Evolutionary conservation across 1,284 basidiomycete genomes (phyloP).

Genomic region (Veloboletus limbatus): DNA sequence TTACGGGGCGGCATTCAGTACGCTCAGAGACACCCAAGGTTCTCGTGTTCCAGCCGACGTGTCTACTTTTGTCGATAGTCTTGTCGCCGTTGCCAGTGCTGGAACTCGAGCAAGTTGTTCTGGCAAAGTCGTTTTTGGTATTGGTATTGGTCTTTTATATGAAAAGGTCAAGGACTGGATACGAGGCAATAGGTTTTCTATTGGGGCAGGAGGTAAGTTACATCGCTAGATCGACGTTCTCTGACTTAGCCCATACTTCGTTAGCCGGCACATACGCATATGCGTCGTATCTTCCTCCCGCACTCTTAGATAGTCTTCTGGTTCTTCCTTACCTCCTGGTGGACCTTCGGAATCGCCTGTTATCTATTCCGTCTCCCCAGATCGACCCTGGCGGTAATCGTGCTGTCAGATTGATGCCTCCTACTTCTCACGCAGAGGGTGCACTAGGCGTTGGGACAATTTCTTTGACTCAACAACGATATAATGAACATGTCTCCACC

Average conservation of each 20-base stretch:
- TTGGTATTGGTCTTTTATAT: conserved; percentile 43
- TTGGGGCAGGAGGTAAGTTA: conserved; percentile 71
- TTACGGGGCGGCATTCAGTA: conserved; percentile 64
- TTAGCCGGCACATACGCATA: conserved; percentile 62
- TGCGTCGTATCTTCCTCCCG: conserved; percentile 65
- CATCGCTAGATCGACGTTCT: not conserved
- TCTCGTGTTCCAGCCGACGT: conserved; percentile 53
- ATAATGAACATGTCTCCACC: conserved; percentile 2
- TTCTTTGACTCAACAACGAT: conserved; percentile 6
- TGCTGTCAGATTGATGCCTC: conserved; percentile 17
- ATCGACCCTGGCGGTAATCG: conserved; percentile 20
- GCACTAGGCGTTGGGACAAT: not conserved
- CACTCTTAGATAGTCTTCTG: conserved; percentile 62
- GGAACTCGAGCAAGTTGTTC: conserved; percentile 42
- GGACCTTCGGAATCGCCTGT: conserved; percentile 55
- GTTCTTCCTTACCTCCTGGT: conserved; percentile 65
- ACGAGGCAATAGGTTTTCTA: conserved; percentile 59
- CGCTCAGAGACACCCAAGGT: conserved; percentile 43
- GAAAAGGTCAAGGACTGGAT: conserved; percentile 44
- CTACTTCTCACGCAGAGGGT: conserved; percentile 13
- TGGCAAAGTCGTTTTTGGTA: conserved; percentile 38
- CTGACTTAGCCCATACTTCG: conserved; percentile 8
- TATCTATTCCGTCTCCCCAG: conserved; percentile 43
- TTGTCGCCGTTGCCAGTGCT: conserved; percentile 56
- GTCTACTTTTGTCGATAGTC: conserved; percentile 53